phyloP scores from a whole-genome alignment of 805 yeast genomes.

The Ogataea methylovora region DNA sequence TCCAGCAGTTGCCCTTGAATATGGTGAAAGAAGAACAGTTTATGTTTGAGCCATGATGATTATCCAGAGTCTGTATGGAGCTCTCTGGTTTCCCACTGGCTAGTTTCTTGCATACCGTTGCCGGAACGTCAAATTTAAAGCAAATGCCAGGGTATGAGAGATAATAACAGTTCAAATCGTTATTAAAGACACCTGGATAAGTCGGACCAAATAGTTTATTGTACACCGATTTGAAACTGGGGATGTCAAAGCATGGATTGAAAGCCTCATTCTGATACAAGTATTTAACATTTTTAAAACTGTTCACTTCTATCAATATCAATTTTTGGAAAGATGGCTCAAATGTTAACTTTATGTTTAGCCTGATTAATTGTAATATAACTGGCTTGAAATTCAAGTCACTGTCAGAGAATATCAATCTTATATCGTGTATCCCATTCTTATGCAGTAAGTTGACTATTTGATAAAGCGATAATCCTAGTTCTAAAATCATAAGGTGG shows the following conservation, averaged over 20 bases:
- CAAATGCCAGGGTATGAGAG: conserved; percentile 52
- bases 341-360: conserved; percentile 17
- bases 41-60: conserved; percentile 22
- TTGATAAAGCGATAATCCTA: conserved; percentile 20
- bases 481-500: too few species aligned
- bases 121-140: conserved; percentile 34
- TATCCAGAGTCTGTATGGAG: conserved; percentile 17
- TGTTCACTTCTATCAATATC: conserved; percentile 17
- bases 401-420: conserved; percentile 14
- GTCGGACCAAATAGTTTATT: conserved; percentile 58
- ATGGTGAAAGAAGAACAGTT: conserved; percentile 32
- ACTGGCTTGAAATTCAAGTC: conserved; percentile 6
- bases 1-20: conserved; percentile 31
- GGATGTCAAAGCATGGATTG: not conserved
- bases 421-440: conserved; percentile 9
- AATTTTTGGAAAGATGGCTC: conserved; percentile 19
- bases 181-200: conserved; percentile 39
- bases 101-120: conserved; percentile 6
- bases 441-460: conserved; percentile 9
- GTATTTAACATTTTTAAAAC: not conserved
- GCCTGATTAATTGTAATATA: conserved; percentile 14
- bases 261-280: not conserved
- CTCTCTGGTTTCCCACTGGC: conserved; percentile 4
- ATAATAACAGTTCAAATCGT: conserved; percentile 25
- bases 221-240: conserved; percentile 35